Percentiles rank a stretch among this genome's conserved stretches.
Conservation (phyloP, 2,329 filamentous ascomycete species). For the Claviceps maximensis region DNA sequence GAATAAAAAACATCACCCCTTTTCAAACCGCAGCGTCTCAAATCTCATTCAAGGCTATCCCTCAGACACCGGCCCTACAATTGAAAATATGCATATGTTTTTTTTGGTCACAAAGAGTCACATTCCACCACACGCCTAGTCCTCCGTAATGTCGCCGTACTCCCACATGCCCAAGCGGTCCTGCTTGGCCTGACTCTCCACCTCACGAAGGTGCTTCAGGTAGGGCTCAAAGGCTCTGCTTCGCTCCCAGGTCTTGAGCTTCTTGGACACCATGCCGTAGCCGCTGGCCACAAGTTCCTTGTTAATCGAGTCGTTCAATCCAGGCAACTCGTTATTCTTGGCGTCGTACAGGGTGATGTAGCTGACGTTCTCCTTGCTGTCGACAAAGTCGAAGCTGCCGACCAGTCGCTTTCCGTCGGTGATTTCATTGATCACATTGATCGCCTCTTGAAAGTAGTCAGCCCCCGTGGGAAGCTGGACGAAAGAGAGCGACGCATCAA, state of each 20-base stretch:
- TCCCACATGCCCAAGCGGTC: constrained; percentile 88
- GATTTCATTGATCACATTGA: constrained; percentile 60
- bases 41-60: background rate
- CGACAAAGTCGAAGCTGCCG: constrained; percentile 78
- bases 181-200: constrained; percentile 67
- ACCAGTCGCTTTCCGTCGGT: constrained; percentile 69
- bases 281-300: constrained; percentile 74
- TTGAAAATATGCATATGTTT: no score
- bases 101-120: background rate
- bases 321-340: constrained; percentile 40
- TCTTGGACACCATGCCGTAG: constrained; percentile 79
- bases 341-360: constrained; percentile 84
- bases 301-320: constrained; percentile 70
- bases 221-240: constrained; percentile 55
- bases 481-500: constrained; percentile 77
- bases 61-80: background rate
- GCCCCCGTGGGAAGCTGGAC: constrained; percentile 71
- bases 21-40: background rate
- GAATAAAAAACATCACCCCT: background rate
- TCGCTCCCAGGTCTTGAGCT: constrained; percentile 84
- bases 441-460: constrained; percentile 74
- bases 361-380: constrained; percentile 63
- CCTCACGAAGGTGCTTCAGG: constrained; percentile 56
- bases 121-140: constrained; percentile 33
- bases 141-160: constrained; percentile 92